phyloP scores from a whole-genome alignment of 331 rosid species.

The Rosa hybrid region DNA sequence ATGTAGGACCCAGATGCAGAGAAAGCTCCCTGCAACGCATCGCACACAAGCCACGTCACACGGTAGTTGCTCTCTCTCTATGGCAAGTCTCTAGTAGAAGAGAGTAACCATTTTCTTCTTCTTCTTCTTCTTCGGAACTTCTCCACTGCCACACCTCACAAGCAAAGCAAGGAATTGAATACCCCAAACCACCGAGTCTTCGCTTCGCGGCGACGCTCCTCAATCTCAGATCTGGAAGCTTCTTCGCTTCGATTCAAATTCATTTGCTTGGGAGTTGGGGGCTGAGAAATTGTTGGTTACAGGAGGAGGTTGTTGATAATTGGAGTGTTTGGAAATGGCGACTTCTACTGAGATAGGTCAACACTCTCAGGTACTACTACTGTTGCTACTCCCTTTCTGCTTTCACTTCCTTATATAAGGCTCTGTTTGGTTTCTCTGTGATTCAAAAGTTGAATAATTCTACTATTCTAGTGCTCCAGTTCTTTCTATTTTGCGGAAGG shows the following conservation, averaged over 20 bases:
- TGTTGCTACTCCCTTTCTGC: background rate
- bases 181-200: background rate
- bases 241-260: background rate
- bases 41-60: constrained; percentile 24
- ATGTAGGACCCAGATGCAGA: constrained; percentile 28
- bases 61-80: background rate
- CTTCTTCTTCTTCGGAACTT: constrained; percentile 3
- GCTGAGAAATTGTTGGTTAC: constrained; percentile 1
- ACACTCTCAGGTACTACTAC: constrained; percentile 22
- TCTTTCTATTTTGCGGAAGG: background rate
- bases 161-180: background rate
- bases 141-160: background rate
- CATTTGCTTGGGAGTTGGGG: background rate
- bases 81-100: background rate
- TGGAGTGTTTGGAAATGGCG: constrained; percentile 15
- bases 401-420: background rate
- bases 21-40: background rate
- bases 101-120: constrained; percentile 7
- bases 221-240: constrained; percentile 24
- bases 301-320: background rate
- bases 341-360: constrained; percentile 13
- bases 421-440: background rate
- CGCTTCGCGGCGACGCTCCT: background rate
- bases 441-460: background rate
- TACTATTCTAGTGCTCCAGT: background rate